A percentile compares a stretch with the other conserved stretches of the same genome.
Conservation (phyloP, 306 rosid genomes). For the Trifolium pratense region DNA sequence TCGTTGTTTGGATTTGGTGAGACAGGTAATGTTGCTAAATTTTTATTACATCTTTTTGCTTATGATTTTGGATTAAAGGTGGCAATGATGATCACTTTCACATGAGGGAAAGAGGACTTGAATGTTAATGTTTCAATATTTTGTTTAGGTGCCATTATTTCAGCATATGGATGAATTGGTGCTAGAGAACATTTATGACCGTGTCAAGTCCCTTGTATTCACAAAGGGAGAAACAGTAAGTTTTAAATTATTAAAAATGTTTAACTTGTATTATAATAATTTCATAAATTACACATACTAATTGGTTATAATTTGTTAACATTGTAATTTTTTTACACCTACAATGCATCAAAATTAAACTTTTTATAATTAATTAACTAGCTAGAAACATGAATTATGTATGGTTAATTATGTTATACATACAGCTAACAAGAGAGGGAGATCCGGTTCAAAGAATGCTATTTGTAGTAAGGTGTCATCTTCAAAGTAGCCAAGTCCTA, state of each 20-base stretch:
- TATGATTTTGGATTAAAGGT: too few species aligned
- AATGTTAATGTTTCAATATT: neutral
- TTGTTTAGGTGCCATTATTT: conserved; percentile 77
- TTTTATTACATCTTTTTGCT: neutral
- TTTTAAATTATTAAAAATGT: neutral
- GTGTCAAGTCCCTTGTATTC: conserved; percentile 90
- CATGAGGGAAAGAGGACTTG: neutral
- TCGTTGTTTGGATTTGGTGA: conserved; percentile 84
- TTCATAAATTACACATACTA: too few species aligned
- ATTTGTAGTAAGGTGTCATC: conserved; percentile 92
- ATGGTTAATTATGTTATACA: conserved; percentile 11
- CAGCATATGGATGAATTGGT: conserved; percentile 95
- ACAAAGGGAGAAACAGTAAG: conserved; percentile 94
- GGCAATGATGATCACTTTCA: neutral
- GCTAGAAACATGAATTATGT: too few species aligned
- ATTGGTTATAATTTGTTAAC: too few species aligned
- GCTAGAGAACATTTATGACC: conserved; percentile 89
- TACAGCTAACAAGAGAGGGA: conserved; percentile 79
- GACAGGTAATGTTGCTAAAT: neutral
- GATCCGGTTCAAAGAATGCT: conserved; percentile 95
- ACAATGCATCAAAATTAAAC: too few species aligned
- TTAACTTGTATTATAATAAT: too few species aligned
- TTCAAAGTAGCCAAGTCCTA: conserved; percentile 84
- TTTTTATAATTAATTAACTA: neutral
- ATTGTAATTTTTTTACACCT: too few species aligned